phyloP scores from a whole-genome alignment of 164 flowering plant genomes.

The Annona cherimola region DNA sequence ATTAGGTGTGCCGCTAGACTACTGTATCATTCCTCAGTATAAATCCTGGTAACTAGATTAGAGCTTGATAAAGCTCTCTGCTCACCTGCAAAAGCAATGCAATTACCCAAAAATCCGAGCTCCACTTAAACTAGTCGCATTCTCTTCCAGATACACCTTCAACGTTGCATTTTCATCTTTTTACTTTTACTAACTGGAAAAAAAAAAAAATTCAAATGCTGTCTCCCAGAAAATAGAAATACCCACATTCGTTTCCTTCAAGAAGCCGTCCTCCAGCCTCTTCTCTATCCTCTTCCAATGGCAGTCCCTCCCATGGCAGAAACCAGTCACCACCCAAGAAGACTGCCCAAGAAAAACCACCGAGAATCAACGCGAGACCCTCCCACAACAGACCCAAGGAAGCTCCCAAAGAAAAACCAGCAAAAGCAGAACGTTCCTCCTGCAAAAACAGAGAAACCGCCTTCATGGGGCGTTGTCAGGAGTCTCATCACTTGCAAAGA shows the following conservation, averaged over 20 bases:
- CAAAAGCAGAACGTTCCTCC: constrained; percentile 17
- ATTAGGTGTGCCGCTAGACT: neutral
- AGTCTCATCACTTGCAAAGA: constrained; percentile 59
- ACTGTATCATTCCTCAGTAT: neutral
- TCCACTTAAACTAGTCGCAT: neutral
- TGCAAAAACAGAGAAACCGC: constrained; percentile 33
- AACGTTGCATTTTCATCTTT: neutral
- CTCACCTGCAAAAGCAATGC: neutral
- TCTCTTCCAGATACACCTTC: neutral
- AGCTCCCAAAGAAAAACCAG: neutral
- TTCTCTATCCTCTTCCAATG: constrained; percentile 29
- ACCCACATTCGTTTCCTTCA: neutral
- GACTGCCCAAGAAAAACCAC: constrained; percentile 29
- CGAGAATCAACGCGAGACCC: neutral
- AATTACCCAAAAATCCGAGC: neutral
- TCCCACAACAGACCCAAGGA: neutral
- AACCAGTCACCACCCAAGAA: constrained; percentile 29
- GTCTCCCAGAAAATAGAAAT: neutral
- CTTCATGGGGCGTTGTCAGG: constrained; percentile 66
- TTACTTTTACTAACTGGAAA: too few relatives aligned
- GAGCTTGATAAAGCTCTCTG: neutral
- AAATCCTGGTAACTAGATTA: neutral
- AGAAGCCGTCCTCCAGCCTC: neutral
- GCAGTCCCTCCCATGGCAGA: constrained; percentile 48
- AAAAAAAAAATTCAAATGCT: neutral